Evolutionary conservation across 2,329 filamentous ascomycete genomes (phyloP).

Genomic region (Chrysoporthe cubensis): DNA sequence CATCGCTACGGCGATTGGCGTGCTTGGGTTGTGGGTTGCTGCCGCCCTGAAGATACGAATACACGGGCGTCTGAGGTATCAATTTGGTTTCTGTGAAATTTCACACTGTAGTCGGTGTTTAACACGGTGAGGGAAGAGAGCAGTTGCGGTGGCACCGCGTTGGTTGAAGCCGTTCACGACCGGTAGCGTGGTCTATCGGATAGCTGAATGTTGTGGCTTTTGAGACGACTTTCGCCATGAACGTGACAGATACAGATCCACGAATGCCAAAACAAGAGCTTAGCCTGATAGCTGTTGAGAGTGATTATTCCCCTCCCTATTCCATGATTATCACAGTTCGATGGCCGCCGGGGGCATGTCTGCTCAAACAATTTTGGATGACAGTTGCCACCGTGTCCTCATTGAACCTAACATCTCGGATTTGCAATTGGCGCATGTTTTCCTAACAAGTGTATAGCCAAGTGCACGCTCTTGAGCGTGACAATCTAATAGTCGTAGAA

Average conservation of each 20-base stretch:
- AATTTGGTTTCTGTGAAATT: background rate
- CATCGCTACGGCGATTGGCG: background rate
- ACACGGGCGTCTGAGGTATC: background rate
- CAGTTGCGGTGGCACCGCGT: background rate
- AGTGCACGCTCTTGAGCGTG: too few species aligned
- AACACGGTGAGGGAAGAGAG: background rate
- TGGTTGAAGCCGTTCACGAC: background rate
- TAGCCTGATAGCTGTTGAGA: too few species aligned
- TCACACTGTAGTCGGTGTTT: background rate
- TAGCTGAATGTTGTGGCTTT: background rate
- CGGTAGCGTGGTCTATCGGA: background rate
- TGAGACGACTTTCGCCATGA: too few species aligned
- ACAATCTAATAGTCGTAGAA: slow-evolving; percentile 79
- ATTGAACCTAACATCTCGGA: too few species aligned
- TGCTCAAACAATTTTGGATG: too few species aligned
- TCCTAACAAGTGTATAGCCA: too few species aligned
- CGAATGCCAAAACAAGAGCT: too few species aligned
- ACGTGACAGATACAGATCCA: too few species aligned
- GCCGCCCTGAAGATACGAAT: background rate
- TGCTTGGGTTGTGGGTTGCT: background rate
- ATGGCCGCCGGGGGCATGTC: too few species aligned
- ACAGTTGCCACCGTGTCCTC: too few species aligned
- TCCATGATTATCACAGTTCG: too few species aligned
- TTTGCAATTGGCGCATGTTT: background rate
- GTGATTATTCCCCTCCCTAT: too few species aligned